Evolutionary conservation across 495 filamentous ascomycete genomes (phyloP), one percentile per base, ranked within the genome.

Genomic region (Zalerion maritima): DNA sequence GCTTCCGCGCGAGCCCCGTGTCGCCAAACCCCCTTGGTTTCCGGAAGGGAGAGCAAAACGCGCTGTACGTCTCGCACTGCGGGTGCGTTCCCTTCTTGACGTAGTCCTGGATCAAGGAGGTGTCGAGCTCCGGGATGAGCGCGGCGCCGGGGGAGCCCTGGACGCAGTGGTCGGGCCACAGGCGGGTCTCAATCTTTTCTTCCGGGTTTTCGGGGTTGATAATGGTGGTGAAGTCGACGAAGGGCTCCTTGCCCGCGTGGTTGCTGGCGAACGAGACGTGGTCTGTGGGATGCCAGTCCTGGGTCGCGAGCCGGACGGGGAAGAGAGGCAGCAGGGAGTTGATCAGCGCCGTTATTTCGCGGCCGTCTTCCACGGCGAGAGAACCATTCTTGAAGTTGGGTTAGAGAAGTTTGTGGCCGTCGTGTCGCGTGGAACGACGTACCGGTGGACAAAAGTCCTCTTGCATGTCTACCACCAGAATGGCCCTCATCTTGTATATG

Each of bases 391-490:
- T 33, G 14, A 14, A 16, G 11, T n/a, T 5, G 15, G 15, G 31
- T 41, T 23, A 45, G 36, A 23, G 20, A 28, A 35, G 2, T 19
- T 15, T 5, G 12, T 25, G 28, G 30, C 14, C 15, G 17, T 27
- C n/a, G 29, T 22, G 7, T 23, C 22, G 13, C 16, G 5, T 21
- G n/a, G 11, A 12, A 28, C 20, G 14, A 58, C 71, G 49, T 51
- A 89, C 81, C 14, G 87, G 87, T 35, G 81, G 82, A 54, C 83
- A 93, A 55, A 97, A 97, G 60, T 94, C 89, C 52, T 94, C 81
- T 57, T 97, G 89, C 55, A 93, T 63, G 50, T 94, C 86, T 13
- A 94, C 75, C 5, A 93, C 65, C 20, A 94, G 45, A 14, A 83
- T 49, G 12, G 77, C 77, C n/a, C n/a, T n/a, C n/a, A n/a, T n/a